Conservation (phyloP, 768 basidiomycete species). For the Clavulina sp. region DNA sequence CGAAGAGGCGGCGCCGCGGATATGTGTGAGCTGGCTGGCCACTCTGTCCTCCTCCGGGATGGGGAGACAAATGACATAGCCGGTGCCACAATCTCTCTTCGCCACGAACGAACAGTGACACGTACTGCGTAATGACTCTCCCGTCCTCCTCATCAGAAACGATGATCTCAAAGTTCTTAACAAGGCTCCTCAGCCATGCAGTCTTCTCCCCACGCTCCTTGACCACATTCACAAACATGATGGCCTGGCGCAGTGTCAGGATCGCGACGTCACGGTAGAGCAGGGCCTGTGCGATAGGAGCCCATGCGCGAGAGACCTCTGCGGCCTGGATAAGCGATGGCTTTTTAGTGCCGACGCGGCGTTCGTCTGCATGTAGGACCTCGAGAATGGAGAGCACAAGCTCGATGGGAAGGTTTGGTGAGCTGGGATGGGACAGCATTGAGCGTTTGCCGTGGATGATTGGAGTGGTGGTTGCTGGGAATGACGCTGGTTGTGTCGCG, state of each 20-base stretch:
- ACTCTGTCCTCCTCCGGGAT: no score
- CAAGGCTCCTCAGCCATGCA: background rate
- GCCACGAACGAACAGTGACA: no score
- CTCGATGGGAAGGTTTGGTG: background rate
- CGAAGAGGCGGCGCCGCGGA: no score
- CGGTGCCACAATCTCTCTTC: no score
- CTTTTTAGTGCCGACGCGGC: background rate
- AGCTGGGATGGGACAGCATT: background rate
- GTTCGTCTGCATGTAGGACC: background rate
- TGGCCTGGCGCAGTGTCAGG: background rate
- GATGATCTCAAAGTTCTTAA: background rate
- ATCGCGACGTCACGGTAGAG: background rate
- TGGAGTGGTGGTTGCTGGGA: no score
- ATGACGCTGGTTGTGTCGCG: no score
- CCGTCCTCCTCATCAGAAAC: constrained; percentile 1
- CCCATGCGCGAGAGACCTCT: background rate
- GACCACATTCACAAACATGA: background rate
- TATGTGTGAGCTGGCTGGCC: no score
- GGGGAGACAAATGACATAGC: no score
- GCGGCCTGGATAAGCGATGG: background rate
- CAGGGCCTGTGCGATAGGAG: background rate
- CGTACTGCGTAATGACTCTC: background rate
- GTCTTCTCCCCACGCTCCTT: background rate
- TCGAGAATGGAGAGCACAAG: background rate
- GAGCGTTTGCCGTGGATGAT: no score